Evolutionary conservation across 139 green algal genomes (phyloP), one percentile per base, ranked within the genome.

Genomic region (Micractinium conductrix): DNA sequence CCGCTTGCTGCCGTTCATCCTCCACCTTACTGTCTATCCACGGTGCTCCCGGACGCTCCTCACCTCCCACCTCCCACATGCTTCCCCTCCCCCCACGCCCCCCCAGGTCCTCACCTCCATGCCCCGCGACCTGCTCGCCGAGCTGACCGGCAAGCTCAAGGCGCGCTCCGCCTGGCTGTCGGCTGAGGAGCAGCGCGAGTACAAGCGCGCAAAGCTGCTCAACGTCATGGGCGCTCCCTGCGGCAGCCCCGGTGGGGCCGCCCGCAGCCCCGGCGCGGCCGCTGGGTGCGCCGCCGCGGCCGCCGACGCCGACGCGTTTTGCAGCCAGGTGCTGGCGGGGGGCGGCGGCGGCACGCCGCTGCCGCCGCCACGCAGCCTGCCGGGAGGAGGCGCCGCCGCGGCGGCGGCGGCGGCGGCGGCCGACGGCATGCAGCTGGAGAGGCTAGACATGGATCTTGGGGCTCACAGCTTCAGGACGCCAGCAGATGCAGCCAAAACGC

Each of bases 201-300:
- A 86, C 72, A 86, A 86, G 58, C 81, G 81, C 8, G 81, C 81
- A 30, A 86, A 86, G 81, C 55, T 81, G 72, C 71, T 81, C 33
- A 81, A 86, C 43, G 72, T 86, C 0, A 81, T 86, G 81, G 81
- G 81, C 17, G 37, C 35, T 1, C 68, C 80, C 37, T 67, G 65
- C 63, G 50, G 10, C 53, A 44, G 42, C 55, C 35, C 33, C 33
- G 37, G 22, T 16, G 8, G 65, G 14, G 65, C 65, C 65, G n/a
- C 22, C 65, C 35, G 33, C n/a, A 16, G 65, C 65, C 2, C 33
- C 28, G 14, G 28, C 30, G 76, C 33, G 5, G 50, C 5, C n/a
- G n/a, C n/a, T 24, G 45, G 16, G 43, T 14, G 76, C 38, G 28
- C 37, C 12, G 35, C 35, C 35, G 74, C 24, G 33, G 22, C 14